Conservation (phyloP, 768 basidiomycete species). For the Mycena capillaripes region DNA sequence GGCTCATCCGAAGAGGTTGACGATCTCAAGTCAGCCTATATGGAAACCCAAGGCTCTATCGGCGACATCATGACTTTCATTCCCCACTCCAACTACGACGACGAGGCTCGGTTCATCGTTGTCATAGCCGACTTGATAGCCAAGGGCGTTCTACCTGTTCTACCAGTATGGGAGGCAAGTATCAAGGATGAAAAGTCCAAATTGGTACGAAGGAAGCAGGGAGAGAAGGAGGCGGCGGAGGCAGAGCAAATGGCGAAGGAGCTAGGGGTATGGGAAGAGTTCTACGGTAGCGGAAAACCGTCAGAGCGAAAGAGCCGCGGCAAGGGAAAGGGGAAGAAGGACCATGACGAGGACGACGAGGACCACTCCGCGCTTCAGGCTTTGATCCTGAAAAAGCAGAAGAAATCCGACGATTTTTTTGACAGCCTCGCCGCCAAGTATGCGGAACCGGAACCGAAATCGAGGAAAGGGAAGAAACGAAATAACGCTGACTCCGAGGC, state of each 20-base stretch:
- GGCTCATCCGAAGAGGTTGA: conserved; percentile 88
- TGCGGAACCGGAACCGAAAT: conserved; percentile 61
- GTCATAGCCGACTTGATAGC: conserved; percentile 77
- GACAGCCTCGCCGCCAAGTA: conserved; percentile 85
- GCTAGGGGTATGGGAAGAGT: conserved; percentile 95
- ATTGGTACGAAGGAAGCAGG: conserved; percentile 79
- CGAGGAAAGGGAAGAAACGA: conserved; percentile 69
- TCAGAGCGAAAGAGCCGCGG: conserved; percentile 69
- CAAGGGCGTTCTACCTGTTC: conserved; percentile 67
- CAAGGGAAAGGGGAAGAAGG: conserved; percentile 64
- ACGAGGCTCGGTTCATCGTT: conserved; percentile 87
- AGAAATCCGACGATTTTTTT: conserved; percentile 79
- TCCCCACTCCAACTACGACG: conserved; percentile 86
- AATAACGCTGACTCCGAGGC: conserved; percentile 53
- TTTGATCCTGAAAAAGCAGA: conserved; percentile 81
- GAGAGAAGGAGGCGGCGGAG: conserved; percentile 84
- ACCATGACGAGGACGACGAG: conserved; percentile 62
- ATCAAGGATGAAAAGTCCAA: conserved; percentile 86
- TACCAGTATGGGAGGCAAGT: conserved; percentile 76
- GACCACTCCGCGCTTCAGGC: conserved; percentile 83
- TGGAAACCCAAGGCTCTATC: conserved; percentile 78
- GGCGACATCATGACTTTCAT: conserved; percentile 87
- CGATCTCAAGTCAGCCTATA: conserved; percentile 85
- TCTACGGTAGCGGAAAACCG: conserved; percentile 83
- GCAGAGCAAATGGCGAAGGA: conserved; percentile 89